A percentile compares a stretch with the other conserved stretches of the same genome.
Evolutionary conservation across 768 basidiomycete genomes (phyloP).

Genomic region (Podaxis sp.): DNA sequence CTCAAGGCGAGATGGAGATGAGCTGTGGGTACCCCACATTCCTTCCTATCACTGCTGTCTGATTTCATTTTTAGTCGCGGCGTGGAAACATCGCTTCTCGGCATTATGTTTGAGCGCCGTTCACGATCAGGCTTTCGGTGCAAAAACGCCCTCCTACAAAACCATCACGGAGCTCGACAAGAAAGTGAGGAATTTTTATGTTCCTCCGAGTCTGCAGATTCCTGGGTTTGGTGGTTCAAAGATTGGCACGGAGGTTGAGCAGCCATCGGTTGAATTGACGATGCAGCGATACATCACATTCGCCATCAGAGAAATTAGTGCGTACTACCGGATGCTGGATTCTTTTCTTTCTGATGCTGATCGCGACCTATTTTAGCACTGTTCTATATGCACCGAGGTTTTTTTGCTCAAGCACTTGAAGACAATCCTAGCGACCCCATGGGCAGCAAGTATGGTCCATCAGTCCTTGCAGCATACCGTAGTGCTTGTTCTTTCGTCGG

Average conservation of each 20-base stretch:
- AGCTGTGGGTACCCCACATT: conserved; percentile 42
- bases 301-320: conserved; percentile 69
- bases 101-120: conserved; percentile 61
- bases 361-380: conserved; percentile 37
- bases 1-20: conserved; percentile 56
- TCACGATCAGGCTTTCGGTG: conserved; percentile 68
- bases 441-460: conserved; percentile 66
- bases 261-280: conserved; percentile 53
- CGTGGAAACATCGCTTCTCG: conserved; percentile 70
- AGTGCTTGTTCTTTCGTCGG: conserved; percentile 70
- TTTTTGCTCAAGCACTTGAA: conserved; percentile 69
- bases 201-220: conserved; percentile 63
- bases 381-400: conserved; percentile 75
- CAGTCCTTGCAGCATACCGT: conserved; percentile 67
- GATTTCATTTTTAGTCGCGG: conserved; percentile 40
- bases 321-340: conserved; percentile 18
- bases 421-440: conserved; percentile 63
- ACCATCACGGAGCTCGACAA: conserved; percentile 63
- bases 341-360: not conserved
- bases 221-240: conserved; percentile 59
- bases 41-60: conserved; percentile 6
- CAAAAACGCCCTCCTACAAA: conserved; percentile 58
- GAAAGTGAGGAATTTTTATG: conserved; percentile 61
- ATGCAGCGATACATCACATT: conserved; percentile 68
- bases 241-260: conserved; percentile 37